These are phyloP conservation scores for Euphorbia celastroides DNA, from an alignment of 441 rosid species.

Conservation along the genomic window DNA sequence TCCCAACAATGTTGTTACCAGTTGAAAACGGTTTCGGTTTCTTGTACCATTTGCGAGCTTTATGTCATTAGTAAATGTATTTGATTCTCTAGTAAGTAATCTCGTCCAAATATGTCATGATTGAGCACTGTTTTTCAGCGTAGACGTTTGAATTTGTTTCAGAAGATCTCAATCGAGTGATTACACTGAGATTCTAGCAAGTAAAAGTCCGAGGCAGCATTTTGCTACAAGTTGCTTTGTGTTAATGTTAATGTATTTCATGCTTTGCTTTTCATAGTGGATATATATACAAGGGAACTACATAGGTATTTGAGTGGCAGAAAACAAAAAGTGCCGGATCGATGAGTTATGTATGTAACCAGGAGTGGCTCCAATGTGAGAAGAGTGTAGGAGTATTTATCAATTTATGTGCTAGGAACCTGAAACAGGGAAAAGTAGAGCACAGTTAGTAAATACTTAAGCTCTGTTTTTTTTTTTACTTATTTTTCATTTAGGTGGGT, in stretches of 20 bases:
- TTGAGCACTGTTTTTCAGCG: neutral
- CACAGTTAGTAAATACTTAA: slow-evolving; percentile 3
- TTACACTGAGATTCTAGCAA: neutral
- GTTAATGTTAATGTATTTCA: neutral
- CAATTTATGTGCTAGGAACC: slow-evolving; percentile 99
- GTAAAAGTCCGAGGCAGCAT: neutral
- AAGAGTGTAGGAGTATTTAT: slow-evolving; percentile 95
- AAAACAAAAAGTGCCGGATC: too few species aligned
- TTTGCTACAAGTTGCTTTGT: neutral
- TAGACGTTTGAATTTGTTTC: neutral
- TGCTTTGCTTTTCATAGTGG: neutral
- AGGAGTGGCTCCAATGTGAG: slow-evolving; percentile 97
- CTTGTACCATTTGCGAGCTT: neutral
- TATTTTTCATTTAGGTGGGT: too few species aligned
- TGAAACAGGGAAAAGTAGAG: slow-evolving; percentile 21
- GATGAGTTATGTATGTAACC: too few species aligned
- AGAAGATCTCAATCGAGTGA: neutral
- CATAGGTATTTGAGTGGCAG: too few species aligned
- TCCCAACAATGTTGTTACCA: slow-evolving; percentile 35
- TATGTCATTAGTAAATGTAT: neutral
- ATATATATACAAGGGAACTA: too few species aligned
- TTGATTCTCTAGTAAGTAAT: neutral
- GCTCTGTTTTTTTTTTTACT: too few species aligned
- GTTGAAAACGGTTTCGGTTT: slow-evolving; percentile 16
- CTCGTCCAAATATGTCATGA: neutral